Percentiles rank a stretch among this genome's conserved stretches.
Conservation (phyloP, 2,329 filamentous ascomycete genomes). For the Pseudogymnoascus sp. region DNA sequence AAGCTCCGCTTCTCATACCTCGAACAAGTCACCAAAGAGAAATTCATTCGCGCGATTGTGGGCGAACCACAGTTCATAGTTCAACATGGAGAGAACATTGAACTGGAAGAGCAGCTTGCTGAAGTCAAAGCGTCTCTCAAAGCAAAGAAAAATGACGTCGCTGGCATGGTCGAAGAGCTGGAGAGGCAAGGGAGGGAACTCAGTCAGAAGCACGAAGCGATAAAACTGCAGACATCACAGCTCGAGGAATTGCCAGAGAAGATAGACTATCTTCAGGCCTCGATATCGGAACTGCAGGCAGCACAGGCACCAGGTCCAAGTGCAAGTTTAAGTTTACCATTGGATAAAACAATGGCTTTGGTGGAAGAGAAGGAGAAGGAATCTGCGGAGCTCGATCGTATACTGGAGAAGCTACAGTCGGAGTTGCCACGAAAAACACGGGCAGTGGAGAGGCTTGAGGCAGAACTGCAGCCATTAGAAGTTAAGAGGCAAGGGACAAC, state of each 20-base stretch:
- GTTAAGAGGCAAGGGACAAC: slow-evolving; percentile 56
- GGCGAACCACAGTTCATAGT: slow-evolving; percentile 84
- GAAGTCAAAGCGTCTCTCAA: slow-evolving; percentile 69
- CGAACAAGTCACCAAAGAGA: slow-evolving; percentile 97
- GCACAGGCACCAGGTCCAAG: slow-evolving; percentile 36
- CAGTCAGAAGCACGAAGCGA: slow-evolving; percentile 42
- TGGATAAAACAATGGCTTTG: slow-evolving; percentile 48
- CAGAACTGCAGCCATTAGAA: slow-evolving; percentile 62
- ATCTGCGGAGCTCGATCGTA: slow-evolving; percentile 49
- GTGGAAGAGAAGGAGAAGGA: slow-evolving; percentile 44
- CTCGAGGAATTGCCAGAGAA: slow-evolving; percentile 44
- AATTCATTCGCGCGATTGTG: slow-evolving; percentile 88
- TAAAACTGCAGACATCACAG: slow-evolving; percentile 40
- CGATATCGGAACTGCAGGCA: slow-evolving; percentile 38
- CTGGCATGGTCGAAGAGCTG: slow-evolving; percentile 62
- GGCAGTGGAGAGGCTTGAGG: slow-evolving; percentile 57
- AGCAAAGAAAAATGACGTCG: slow-evolving; percentile 70
- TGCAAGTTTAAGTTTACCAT: slow-evolving; percentile 43
- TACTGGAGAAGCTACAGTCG: slow-evolving; percentile 54
- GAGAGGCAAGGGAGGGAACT: slow-evolving; percentile 56
- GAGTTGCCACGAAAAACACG: slow-evolving; percentile 57
- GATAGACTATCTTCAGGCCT: slow-evolving; percentile 40
- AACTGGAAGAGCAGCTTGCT: slow-evolving; percentile 61
- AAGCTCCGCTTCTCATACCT: slow-evolving; percentile 96
- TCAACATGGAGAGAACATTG: slow-evolving; percentile 70